These are phyloP conservation scores for Leccinum broughii DNA, from an alignment of 768 basidiomycete genomes.

Conservation along the genomic window DNA sequence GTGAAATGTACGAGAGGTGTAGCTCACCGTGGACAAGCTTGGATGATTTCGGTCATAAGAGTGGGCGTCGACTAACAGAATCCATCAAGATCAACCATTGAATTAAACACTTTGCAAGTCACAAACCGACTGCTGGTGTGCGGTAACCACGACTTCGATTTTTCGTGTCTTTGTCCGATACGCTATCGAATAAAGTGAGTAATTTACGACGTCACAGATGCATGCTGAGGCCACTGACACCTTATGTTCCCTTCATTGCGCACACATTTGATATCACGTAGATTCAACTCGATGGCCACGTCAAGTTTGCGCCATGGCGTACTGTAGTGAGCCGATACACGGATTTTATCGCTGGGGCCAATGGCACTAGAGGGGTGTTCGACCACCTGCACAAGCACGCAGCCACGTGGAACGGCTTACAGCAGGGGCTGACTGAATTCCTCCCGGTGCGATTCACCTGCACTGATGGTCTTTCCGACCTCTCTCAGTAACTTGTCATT, in stretches of 20 bases:
- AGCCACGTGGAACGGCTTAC: slow-evolving; percentile 2
- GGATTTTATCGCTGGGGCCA: neutral
- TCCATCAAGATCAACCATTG: neutral
- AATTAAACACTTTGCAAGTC: neutral
- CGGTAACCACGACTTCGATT: slow-evolving; percentile 11
- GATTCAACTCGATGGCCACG: slow-evolving; percentile 1
- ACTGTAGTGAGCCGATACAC: neutral
- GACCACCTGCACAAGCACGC: neutral
- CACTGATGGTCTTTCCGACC: neutral
- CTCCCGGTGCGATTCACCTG: neutral
- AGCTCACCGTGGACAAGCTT: slow-evolving; percentile 7
- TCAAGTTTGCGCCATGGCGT: neutral
- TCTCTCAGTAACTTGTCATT: too few species aligned
- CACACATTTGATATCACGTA: neutral
- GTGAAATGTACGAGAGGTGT: neutral
- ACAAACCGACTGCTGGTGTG: slow-evolving; percentile 5
- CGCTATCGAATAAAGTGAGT: neutral
- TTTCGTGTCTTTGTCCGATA: slow-evolving; percentile 9
- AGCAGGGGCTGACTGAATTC: neutral
- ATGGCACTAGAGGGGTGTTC: neutral
- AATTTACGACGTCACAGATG: neutral
- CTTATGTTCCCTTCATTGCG: slow-evolving; percentile 1
- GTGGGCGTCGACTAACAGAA: slow-evolving; percentile 1
- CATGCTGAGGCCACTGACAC: slow-evolving; percentile 9
- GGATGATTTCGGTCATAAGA: too few species aligned